A percentile compares a stretch with the other conserved stretches of the same genome.
These are phyloP conservation scores for Gossypium schwendimanii DNA, from an alignment of 441 rosid genomes.

Conservation along the genomic window DNA sequence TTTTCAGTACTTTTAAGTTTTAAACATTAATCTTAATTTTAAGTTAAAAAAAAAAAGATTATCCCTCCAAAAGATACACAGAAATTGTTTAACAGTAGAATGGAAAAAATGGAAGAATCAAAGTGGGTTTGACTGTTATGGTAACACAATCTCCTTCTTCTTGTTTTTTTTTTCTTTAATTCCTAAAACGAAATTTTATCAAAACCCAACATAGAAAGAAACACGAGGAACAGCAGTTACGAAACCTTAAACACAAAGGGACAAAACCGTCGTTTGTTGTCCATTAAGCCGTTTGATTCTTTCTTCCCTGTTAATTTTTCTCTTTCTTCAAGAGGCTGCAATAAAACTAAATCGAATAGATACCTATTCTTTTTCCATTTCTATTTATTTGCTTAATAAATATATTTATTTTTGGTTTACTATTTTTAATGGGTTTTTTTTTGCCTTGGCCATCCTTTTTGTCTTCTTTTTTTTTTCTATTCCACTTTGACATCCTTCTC, in stretches of 20 bases:
- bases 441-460: not conserved
- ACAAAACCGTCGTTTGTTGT: conserved; percentile 17
- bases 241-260: conserved; percentile 11
- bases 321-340: not conserved
- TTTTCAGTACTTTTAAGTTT: too few relatives aligned
- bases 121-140: not conserved
- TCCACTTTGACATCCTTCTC: conserved; percentile 13
- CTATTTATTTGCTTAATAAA: not conserved
- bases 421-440: not conserved
- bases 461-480: not conserved
- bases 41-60: not conserved
- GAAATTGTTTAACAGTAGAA: too few relatives aligned
- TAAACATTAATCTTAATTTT: not conserved
- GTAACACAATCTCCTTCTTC: not conserved
- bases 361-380: not conserved
- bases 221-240: not conserved
- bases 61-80: not conserved
- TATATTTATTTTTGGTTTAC: not conserved
- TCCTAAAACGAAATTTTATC: not conserved
- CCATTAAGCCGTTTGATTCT: not conserved
- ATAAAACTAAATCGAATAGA: not conserved
- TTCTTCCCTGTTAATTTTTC: not conserved
- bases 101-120: too few relatives aligned
- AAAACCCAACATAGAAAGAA: not conserved
- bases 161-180: not conserved